Evolutionary conservation across 1,139 yeast species (phyloP), one percentile per base, ranked within the genome.

Genomic region (Pneumocystis jirovecii): DNA sequence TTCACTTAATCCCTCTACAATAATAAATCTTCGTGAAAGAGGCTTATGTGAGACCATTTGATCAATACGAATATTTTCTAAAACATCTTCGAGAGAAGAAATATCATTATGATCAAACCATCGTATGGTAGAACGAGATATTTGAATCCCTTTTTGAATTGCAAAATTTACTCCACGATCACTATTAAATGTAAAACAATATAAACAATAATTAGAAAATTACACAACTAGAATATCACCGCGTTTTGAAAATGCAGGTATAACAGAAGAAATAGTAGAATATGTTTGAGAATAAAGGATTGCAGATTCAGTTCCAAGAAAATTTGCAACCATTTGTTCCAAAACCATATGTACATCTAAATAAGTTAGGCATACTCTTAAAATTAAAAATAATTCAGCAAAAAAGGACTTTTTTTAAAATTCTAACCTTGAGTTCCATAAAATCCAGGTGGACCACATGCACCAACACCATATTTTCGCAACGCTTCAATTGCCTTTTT

Each of bases 391-490:
- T 34, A 29, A 29, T 34, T 37, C n/a, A 12, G 1, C 4, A 45
- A 29, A 34, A 45, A 37, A n/a, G n/a, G n/a, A n/a, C n/a, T 21
- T 50, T 50, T 45, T 25, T 50, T 50, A 25, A 50, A 6, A 50
- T 50, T 25, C 57, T 50, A 50, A 50, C 57, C 57, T 76, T 90
- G 97, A 69, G 93, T 87, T 68, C 98, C 99, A 75, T 91, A 93
- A 72, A 93, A 93, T 68, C 96, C 96, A 60, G 97, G 96, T 1
- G 99, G 97, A 39, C 97, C 97, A 79, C 99, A 93, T 0, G 97
- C 95, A 69, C 99, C 98, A 64, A 93, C 97, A 73, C 99, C 99
- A 66, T 87, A 84, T 66, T 80, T 79, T 62, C 80, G 79, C 68
- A 93, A 85, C 40, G 84, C 81, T 39, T 78, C 74, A 66, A 82